Evolutionary conservation across 2,329 filamentous ascomycete genomes (phyloP), one percentile per base, ranked within the genome.

Genomic region (Alternaria tenuissima): DNA sequence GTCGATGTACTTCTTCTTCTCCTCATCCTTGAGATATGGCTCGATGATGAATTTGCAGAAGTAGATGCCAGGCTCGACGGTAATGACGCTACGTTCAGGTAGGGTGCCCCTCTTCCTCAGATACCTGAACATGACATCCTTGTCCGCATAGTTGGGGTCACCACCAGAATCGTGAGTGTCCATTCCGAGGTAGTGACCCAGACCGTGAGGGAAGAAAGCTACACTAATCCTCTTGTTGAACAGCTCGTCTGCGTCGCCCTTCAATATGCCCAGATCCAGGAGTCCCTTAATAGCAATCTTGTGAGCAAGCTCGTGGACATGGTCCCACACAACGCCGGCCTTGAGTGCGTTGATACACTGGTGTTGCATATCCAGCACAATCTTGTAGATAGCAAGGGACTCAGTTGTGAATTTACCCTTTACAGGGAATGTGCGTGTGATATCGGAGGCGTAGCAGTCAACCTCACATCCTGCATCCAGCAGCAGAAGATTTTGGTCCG

Each of bases 61-160:
- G 78, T 94, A 94, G 39, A 89, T 89, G 20, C 95, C 95, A 12
- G 95, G 95, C 82, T 99, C 95, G 39, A 98, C 94, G 0, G 95
- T 99, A 54, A 99, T 89, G 24, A 99, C 92, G 51, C 90, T 90
- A 7, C 91, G 90, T 0, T 88, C 89, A 0, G 93, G 92, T 48
- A 97, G 78, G 22, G 81, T 85, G 12, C 91, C 90, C 54, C 95
- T 84, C 39, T 96, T 89, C 44, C 95, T 85, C 61, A 99, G 82
- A 75, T 97, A 98, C 54, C 88, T 86, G 81, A 97, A 98, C 85
- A 97, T 88, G 36, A 87, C 83, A 76, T 99, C 94, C 61, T 86
- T 82, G 75, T 99, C 95, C 8, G 72, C 73, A 67, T 84, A 83
- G 64, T 84, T 80, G 2, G 82, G 76, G 39, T 84, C 80, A 3